Percentiles rank a stretch among this genome's conserved stretches.
Conservation (phyloP, 345 rosid genomes). For the Toxicodendron radicans region DNA sequence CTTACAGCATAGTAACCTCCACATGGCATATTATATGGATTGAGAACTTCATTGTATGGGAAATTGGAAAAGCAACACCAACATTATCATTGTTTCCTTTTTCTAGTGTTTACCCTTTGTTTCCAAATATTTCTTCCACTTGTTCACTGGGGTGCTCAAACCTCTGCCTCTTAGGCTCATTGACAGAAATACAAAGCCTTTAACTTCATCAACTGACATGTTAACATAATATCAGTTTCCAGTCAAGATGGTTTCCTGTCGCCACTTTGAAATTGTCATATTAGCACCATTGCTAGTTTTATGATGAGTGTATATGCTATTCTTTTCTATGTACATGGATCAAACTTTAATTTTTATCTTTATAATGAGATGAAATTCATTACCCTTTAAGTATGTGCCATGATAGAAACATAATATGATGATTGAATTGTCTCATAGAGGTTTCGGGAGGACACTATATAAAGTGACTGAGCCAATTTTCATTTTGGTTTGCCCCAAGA, state of each 20-base stretch:
- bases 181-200: background rate
- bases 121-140: background rate
- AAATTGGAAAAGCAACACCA: background rate
- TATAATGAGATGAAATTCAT: background rate
- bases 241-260: background rate
- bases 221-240: background rate
- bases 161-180: background rate
- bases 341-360: background rate
- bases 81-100: background rate
- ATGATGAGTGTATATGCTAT: background rate
- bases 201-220: background rate
- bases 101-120: background rate
- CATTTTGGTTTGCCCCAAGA: background rate
- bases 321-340: background rate
- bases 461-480: background rate
- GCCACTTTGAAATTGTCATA: background rate
- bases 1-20: background rate
- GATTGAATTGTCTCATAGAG: background rate
- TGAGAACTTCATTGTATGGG: slow-evolving; percentile 1
- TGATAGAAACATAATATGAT: background rate
- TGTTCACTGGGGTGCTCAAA: background rate
- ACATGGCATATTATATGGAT: background rate
- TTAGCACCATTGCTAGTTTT: background rate
- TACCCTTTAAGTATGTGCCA: background rate
- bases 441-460: background rate